Conservation (phyloP, 192 early-diverging fungal species). For the Backusella westeae region DNA sequence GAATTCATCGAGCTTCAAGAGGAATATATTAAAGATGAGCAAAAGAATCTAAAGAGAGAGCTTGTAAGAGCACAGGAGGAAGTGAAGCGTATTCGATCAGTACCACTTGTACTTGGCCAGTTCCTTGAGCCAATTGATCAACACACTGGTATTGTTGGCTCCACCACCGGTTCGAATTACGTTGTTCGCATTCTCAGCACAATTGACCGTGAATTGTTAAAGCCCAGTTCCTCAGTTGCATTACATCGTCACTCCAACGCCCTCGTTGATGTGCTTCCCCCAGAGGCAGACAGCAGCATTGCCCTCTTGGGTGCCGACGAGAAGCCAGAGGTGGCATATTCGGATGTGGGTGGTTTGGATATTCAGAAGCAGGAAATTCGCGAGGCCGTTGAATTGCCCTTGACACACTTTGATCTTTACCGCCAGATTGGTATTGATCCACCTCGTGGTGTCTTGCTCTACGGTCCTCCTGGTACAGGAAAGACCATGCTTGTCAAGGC, state of each 20-base stretch:
- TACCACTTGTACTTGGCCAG: constrained; percentile 98
- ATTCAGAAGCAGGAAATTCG: constrained; percentile 92
- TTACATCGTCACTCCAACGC: constrained; percentile 97
- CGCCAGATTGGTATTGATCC: constrained; percentile 99
- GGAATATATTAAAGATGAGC: constrained; percentile 99
- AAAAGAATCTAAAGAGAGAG: constrained; percentile 95
- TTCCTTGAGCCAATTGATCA: constrained; percentile 97
- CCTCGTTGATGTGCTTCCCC: constrained; percentile 94
- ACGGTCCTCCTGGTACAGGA: constrained; percentile 98
- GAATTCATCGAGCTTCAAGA: constrained; percentile 97
- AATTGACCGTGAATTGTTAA: constrained; percentile 95
- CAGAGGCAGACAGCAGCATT: constrained; percentile 93
- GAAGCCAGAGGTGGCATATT: constrained; percentile 77
- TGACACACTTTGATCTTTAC: constrained; percentile 98
- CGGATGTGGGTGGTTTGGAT: constrained; percentile 84
- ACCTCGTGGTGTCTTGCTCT: constrained; percentile 96
- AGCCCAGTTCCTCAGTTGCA: constrained; percentile 91
- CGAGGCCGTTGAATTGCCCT: constrained; percentile 96
- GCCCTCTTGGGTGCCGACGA: constrained; percentile 79
- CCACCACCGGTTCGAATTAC: constrained; percentile 89
- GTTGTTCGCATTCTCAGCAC: constrained; percentile 95
- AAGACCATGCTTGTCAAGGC: constrained; percentile 99
- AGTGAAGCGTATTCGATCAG: constrained; percentile 97
- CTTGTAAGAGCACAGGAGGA: constrained; percentile 94
- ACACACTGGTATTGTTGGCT: constrained; percentile 92